Percentiles rank a stretch among this genome's conserved stretches.
These are phyloP conservation scores for Xylariaceae sp. DNA, from an alignment of 2,329 filamentous ascomycete species.

Conservation along the genomic window DNA sequence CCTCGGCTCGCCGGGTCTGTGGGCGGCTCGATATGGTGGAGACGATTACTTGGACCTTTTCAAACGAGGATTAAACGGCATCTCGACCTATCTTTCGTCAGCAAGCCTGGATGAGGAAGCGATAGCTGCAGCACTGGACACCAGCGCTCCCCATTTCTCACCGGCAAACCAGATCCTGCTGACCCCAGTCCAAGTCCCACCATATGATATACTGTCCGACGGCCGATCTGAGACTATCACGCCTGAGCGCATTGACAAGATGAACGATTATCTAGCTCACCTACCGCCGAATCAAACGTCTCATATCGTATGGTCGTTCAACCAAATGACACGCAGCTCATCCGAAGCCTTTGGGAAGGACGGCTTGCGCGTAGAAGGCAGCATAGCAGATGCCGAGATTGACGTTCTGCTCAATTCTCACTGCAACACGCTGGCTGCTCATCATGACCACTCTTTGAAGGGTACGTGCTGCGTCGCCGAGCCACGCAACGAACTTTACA, in stretches of 20 bases:
- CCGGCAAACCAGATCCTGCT: slow-evolving; percentile 31
- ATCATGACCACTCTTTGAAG: slow-evolving; percentile 38
- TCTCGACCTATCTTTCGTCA: slow-evolving; percentile 34
- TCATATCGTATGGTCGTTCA: slow-evolving; percentile 47
- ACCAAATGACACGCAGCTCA: slow-evolving; percentile 39
- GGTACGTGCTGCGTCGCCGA: slow-evolving; percentile 51
- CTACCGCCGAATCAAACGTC: slow-evolving; percentile 35
- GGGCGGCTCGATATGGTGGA: slow-evolving; percentile 48
- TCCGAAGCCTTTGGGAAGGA: slow-evolving; percentile 37
- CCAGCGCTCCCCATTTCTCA: slow-evolving; percentile 5
- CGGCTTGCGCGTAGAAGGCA: slow-evolving; percentile 44
- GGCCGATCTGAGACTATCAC: slow-evolving; percentile 39
- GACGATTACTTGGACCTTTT: slow-evolving; percentile 41
- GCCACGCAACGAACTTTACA: slow-evolving; percentile 30
- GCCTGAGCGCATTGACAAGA: slow-evolving; percentile 42
- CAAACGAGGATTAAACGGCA: slow-evolving; percentile 38
- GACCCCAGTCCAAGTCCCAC: slow-evolving; percentile 41
- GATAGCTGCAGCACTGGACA: slow-evolving; percentile 6
- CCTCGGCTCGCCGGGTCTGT: slow-evolving; percentile 50
- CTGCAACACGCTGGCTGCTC: slow-evolving; percentile 44
- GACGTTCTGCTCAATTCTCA: slow-evolving; percentile 50
- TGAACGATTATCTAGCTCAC: slow-evolving; percentile 48
- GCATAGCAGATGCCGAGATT: slow-evolving; percentile 42
- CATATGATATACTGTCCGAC: slow-evolving; percentile 38
- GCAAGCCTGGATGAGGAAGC: slow-evolving; percentile 17